Evolutionary conservation across 2,329 filamentous ascomycete genomes (phyloP), one percentile per base, ranked within the genome.

Genomic region (Xylaria sp.): DNA sequence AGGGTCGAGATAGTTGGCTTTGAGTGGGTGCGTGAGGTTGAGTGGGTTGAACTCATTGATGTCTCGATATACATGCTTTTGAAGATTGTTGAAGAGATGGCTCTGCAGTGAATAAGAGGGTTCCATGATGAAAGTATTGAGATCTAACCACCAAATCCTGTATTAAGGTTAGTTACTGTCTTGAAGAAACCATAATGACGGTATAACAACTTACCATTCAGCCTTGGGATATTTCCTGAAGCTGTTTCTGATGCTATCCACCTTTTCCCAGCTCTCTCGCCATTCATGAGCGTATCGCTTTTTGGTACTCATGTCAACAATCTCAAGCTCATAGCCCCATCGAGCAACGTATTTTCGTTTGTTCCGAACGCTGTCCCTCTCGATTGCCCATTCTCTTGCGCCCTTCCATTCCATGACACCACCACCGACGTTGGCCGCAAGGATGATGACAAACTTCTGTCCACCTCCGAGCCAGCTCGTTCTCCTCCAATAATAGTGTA

Each of bases 331-430:
- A 78, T 99, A 98, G 15, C 96, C 96, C 94, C 96, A 98, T 77
- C 86, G 87, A 38, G 88, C 85, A 2, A 89, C 91, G 77, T 99
- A 99, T 75, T 90, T 92, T 77, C 91, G 90, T 84, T 99, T 99
- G 82, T 99, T 99, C 78, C 90, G 90, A 61, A 98, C 89, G 77
- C 95, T 98, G 82, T 98, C 94, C 78, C 96, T 87, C 81, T 99
- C 96, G 75, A 98, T 97, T 0, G 96, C 96, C 96, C 96, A 99
- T 81, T 99, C 96, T 68, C 94, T 88, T 22, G 95, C 92, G 0
- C 95, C 95, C 80, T 99, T 99, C 95, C 94, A 97, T 77, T 97
- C 95, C 94, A 98, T 98, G 7, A 99, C 96, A 74, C 96, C 96
- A 66, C 96, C 96, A 55, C 96, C 96, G 70, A 97, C 87, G 76